phyloP scores from a whole-genome alignment of 768 basidiomycete species.

The Leccinum barrowsii region DNA sequence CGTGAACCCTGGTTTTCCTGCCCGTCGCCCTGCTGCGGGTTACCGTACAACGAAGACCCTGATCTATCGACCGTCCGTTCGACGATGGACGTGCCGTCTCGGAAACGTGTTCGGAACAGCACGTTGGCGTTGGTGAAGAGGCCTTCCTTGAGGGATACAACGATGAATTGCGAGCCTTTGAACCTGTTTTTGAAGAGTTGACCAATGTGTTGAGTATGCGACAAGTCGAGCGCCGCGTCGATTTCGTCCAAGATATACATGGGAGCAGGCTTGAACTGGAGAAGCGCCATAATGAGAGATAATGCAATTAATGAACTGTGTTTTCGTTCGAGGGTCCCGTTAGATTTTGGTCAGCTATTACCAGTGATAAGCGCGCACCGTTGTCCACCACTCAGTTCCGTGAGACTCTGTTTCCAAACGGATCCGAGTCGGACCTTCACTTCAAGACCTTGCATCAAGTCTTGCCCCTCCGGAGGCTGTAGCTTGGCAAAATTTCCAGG shows the following conservation, averaged over 20 bases:
- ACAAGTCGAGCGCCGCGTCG: conserved; percentile 93
- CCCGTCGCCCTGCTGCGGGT: conserved; percentile 8
- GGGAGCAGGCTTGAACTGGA: conserved; percentile 98
- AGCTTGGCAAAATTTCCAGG: conserved; percentile 97
- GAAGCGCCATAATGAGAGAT: conserved; percentile 95
- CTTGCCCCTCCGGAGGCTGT: conserved; percentile 89
- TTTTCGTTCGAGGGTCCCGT: not conserved
- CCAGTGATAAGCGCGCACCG: conserved; percentile 48
- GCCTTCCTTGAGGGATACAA: conserved; percentile 95
- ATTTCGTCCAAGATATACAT: conserved; percentile 99
- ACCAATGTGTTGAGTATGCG: conserved; percentile 96
- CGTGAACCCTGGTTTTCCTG: conserved; percentile 14
- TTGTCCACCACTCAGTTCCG: conserved; percentile 96
- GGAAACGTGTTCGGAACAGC: conserved; percentile 87
- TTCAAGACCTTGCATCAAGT: conserved; percentile 92
- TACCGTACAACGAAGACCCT: conserved; percentile 41
- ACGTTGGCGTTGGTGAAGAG: conserved; percentile 98
- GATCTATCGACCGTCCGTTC: conserved; percentile 73
- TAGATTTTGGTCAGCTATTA: not conserved
- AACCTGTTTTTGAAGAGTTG: conserved; percentile 97
- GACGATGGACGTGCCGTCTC: conserved; percentile 90
- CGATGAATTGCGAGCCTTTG: conserved; percentile 97
- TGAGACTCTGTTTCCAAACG: conserved; percentile 98
- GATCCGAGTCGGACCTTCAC: conserved; percentile 94
- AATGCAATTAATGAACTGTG: conserved; percentile 94